phyloP scores from a whole-genome alignment of 805 yeast genomes.

The Yamadazyma scolyti region DNA sequence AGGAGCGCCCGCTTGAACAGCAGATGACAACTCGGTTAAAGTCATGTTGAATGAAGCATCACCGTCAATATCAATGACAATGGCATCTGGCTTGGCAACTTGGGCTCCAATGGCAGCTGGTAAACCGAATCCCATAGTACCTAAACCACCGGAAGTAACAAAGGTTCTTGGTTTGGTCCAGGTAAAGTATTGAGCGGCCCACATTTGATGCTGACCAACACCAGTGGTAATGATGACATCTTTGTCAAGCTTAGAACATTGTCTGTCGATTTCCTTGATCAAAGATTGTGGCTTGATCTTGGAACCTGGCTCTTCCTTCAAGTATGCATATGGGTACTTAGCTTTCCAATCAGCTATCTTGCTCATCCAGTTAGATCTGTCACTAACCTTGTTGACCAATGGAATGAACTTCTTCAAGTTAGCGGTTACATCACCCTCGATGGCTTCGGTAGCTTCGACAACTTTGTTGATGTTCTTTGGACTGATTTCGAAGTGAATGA shows the following conservation, averaged over 20 bases:
- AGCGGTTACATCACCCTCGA: slow-evolving; percentile 91
- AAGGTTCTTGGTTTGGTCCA: slow-evolving; percentile 92
- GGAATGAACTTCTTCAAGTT: slow-evolving; percentile 76
- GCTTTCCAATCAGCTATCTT: slow-evolving; percentile 78
- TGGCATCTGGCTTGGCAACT: slow-evolving; percentile 89
- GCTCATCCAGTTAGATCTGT: slow-evolving; percentile 77
- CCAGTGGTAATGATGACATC: slow-evolving; percentile 93
- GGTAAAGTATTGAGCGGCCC: slow-evolving; percentile 98
- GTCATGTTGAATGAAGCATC: slow-evolving; percentile 99
- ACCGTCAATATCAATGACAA: slow-evolving; percentile 96
- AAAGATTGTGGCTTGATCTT: slow-evolving; percentile 91
- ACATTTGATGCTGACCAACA: slow-evolving; percentile 99
- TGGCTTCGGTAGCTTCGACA: slow-evolving; percentile 91
- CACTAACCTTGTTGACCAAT: slow-evolving; percentile 56
- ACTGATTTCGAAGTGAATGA: slow-evolving; percentile 90
- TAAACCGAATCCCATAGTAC: slow-evolving; percentile 97
- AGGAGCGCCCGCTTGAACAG: slow-evolving; percentile 90
- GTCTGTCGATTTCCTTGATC: slow-evolving; percentile 69
- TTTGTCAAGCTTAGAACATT: slow-evolving; percentile 58
- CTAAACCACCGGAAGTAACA: slow-evolving; percentile 98
- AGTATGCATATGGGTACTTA: slow-evolving; percentile 82
- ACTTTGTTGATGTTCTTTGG: slow-evolving; percentile 98
- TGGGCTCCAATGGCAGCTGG: slow-evolving; percentile 99
- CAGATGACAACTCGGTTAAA: slow-evolving; percentile 85
- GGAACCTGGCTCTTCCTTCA: slow-evolving; percentile 74